A percentile compares a stretch with the other conserved stretches of the same genome.
Conservation (phyloP, 23 red algal genomes). For the Gracilariopsis chorda region DNA sequence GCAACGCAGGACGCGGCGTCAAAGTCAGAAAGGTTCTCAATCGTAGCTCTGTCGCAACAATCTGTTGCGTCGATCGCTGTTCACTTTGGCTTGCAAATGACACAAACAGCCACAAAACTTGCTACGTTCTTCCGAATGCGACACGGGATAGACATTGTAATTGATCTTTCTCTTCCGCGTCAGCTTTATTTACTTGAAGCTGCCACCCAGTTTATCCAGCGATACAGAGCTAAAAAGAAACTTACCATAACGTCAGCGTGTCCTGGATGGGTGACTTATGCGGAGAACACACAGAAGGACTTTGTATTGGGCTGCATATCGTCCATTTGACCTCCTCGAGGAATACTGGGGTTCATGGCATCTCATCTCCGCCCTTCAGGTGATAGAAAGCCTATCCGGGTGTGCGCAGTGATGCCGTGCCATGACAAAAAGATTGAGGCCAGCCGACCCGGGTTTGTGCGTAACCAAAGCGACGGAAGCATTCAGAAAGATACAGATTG, state of each 20-base stretch:
- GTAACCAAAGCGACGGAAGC: not conserved
- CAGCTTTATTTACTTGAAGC: constrained; percentile 50
- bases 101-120: constrained; percentile 26
- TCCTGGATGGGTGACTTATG: constrained; percentile 82
- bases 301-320: constrained; percentile 42
- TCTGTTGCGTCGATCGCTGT: constrained; percentile 72
- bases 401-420: constrained; percentile 66
- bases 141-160: constrained; percentile 11
- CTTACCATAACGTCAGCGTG: constrained; percentile 68
- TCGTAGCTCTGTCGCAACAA: constrained; percentile 66
- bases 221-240: constrained; percentile 1
- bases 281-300: constrained; percentile 80
- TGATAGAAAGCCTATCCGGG: constrained; percentile 20
- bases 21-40: not conserved
- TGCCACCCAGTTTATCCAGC: constrained; percentile 39
- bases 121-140: constrained; percentile 25
- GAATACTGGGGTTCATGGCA: constrained; percentile 29
- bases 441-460: constrained; percentile 31
- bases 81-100: constrained; percentile 37
- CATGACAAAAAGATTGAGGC: constrained; percentile 93
- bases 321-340: constrained; percentile 54
- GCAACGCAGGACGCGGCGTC: not conserved
- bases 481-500: constrained; percentile 22
- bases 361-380: not conserved
- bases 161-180: constrained; percentile 63